Percentiles rank a stretch among this genome's conserved stretches.
These are phyloP conservation scores for Backusella tuberculispora DNA, from an alignment of 192 early-diverging fungal species.

Conservation along the genomic window DNA sequence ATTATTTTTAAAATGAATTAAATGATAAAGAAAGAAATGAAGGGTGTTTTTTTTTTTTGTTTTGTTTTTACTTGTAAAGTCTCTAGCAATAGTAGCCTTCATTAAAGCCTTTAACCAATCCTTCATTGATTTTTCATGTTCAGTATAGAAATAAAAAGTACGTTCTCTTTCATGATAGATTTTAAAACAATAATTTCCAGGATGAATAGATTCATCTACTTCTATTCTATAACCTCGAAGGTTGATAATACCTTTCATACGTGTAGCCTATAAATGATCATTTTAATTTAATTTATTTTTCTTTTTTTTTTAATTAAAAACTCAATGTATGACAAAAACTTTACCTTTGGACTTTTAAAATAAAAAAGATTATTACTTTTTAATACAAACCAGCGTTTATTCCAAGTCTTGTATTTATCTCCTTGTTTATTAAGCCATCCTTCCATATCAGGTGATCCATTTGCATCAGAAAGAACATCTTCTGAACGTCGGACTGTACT, in stretches of 20 bases:
- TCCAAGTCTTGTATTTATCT: slow-evolving; percentile 61
- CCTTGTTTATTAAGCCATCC: slow-evolving; percentile 63
- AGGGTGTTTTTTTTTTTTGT: no score
- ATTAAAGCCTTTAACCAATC: slow-evolving; percentile 64
- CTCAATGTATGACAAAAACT: background rate
- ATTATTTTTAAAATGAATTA: no score
- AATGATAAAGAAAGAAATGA: background rate
- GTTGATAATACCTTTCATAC: slow-evolving; percentile 60
- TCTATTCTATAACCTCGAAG: slow-evolving; percentile 58
- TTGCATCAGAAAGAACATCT: background rate
- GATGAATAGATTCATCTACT: slow-evolving; percentile 56
- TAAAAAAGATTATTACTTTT: slow-evolving; percentile 58
- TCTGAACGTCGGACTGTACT: background rate
- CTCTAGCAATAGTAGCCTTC: slow-evolving; percentile 63
- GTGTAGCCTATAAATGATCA: slow-evolving; percentile 24
- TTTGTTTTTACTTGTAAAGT: slow-evolving; percentile 42
- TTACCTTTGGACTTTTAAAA: slow-evolving; percentile 51
- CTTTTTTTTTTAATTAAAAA: no score
- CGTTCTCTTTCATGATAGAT: slow-evolving; percentile 57
- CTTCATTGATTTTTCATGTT: slow-evolving; percentile 51
- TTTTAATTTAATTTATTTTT: background rate
- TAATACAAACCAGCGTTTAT: slow-evolving; percentile 62
- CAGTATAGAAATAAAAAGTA: slow-evolving; percentile 60
- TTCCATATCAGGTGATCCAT: slow-evolving; percentile 48
- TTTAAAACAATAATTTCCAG: slow-evolving; percentile 66